phyloP scores from a whole-genome alignment of 768 basidiomycete species.

The Suillus subluteus region DNA sequence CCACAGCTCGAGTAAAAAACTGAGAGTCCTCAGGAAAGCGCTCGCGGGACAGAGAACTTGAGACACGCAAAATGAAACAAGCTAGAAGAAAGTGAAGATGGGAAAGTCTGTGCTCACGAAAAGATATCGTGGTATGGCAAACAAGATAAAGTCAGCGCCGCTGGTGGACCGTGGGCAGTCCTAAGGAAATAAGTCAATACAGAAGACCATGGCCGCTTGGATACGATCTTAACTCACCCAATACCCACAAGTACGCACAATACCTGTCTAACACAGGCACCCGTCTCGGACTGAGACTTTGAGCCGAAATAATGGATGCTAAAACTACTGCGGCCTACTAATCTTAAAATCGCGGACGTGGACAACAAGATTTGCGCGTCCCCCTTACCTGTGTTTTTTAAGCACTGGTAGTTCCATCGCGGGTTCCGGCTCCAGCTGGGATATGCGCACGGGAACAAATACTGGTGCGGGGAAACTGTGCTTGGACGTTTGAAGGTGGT shows the following conservation, averaged over 20 bases:
- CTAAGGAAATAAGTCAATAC: background rate
- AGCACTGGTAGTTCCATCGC: conserved; percentile 32
- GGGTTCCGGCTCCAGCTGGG: conserved; percentile 36
- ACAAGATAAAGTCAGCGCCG: background rate
- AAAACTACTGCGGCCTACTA: background rate
- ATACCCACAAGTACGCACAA: background rate
- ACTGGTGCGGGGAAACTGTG: conserved; percentile 23
- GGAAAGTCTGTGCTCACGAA: background rate
- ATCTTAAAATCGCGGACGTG: background rate
- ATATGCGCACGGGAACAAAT: conserved; percentile 32
- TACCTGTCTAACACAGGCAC: background rate
- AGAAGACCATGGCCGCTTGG: background rate
- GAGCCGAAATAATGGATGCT: background rate
- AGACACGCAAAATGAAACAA: background rate
- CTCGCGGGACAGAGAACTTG: background rate
- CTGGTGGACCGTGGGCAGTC: background rate
- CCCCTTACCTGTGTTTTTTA: background rate
- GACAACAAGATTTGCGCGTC: background rate
- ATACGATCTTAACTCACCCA: background rate
- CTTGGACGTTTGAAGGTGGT: background rate
- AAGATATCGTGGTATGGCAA: background rate
- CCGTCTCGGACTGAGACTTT: background rate
- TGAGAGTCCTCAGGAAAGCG: background rate
- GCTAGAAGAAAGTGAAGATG: background rate
- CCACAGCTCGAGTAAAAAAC: background rate